Base-by-base conservation (phyloP, 1,284 basidiomycete species). In the Coriolopsis trogii region DNA sequence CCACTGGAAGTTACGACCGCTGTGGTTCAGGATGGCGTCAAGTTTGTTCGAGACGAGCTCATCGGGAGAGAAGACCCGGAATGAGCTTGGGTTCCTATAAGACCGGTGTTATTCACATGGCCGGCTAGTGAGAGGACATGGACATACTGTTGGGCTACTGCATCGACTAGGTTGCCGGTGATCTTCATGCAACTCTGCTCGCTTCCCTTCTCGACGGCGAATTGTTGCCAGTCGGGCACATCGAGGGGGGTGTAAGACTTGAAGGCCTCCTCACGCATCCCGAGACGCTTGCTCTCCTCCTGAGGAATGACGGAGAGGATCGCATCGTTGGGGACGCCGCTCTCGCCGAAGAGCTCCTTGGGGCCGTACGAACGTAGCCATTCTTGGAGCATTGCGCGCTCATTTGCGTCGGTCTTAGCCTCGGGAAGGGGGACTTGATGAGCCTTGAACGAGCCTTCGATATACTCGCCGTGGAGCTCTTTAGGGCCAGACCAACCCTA, bases 31-130 rank as follows among this genome's bases (percentile, higher is more conserved):
- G 5, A 89, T 83, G 3, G 82, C 88, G 63, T 90, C 89, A 16
- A 96, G 82, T 71, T 95, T 94, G 74, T 95, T 95, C 28, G 88
- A 91, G 7, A 86, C 84, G n/a, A 95, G 77, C 63, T 93, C 91
- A 63, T 96, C 93, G 0, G 93, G 93, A n/a, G 88, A 92, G 75
- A 95, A 95, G 55, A 95, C 89, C 46, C 93, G 80, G 79, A 95
- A 94, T 0, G 78, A 75, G 23, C 73, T 75, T 1, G 86, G 85
- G 67, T 95, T 95, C 53, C 84, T 85, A 58, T 0, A 12, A 37
- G 33, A 10, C 10, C 2, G 13, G 39, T 9, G 39, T 56, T 10
- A 53, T 37, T 21, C 16, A n/a, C 21, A 18, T 0, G 31, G 8
- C 13, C 37, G 38, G 36, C 45, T 51, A 20, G 43, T 28, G 24